phyloP scores from a whole-genome alignment of 306 rosid genomes.

The Cicer judaicum region DNA sequence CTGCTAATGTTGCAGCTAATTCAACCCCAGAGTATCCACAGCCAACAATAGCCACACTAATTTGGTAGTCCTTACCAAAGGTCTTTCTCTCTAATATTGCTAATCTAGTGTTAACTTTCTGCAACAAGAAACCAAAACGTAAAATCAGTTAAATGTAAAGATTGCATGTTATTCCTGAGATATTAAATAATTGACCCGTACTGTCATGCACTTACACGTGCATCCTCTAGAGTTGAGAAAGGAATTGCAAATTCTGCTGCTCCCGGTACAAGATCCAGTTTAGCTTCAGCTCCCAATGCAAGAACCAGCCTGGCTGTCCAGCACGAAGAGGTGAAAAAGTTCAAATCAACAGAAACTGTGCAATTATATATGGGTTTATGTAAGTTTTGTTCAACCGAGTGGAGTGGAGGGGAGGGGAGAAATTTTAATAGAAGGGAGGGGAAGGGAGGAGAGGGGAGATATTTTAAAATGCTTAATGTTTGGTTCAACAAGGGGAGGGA shows the following conservation, averaged over 20 bases:
- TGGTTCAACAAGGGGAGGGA: too few species aligned
- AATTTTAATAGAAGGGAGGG: too few species aligned
- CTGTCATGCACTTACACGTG: slow-evolving; percentile 62
- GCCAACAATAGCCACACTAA: slow-evolving; percentile 91
- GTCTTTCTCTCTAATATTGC: slow-evolving; percentile 77
- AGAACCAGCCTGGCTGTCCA: slow-evolving; percentile 99
- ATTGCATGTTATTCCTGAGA: slow-evolving; percentile 17
- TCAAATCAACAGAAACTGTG: slow-evolving; percentile 45
- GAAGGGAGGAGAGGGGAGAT: too few species aligned
- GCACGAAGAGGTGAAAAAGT: slow-evolving; percentile 42
- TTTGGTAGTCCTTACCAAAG: slow-evolving; percentile 67
- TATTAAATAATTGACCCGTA: slow-evolving; percentile 29
- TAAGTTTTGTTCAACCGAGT: too few species aligned
- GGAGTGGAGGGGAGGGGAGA: too few species aligned
- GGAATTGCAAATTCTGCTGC: slow-evolving; percentile 83
- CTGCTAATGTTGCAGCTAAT: slow-evolving; percentile 92
- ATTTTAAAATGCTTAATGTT: too few species aligned
- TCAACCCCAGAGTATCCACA: slow-evolving; percentile 97
- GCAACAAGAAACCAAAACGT: slow-evolving; percentile 44
- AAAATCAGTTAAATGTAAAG: slow-evolving; percentile 21
- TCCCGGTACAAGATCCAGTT: slow-evolving; percentile 88
- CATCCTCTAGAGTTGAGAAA: slow-evolving; percentile 90
- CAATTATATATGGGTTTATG: not conserved
- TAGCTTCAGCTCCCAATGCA: slow-evolving; percentile 94
- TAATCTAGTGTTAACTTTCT: slow-evolving; percentile 75